Percentiles rank a stretch among this genome's conserved stretches.
Conservation (phyloP, 1,284 basidiomycete genomes). For the Anthracocystis setariae region DNA sequence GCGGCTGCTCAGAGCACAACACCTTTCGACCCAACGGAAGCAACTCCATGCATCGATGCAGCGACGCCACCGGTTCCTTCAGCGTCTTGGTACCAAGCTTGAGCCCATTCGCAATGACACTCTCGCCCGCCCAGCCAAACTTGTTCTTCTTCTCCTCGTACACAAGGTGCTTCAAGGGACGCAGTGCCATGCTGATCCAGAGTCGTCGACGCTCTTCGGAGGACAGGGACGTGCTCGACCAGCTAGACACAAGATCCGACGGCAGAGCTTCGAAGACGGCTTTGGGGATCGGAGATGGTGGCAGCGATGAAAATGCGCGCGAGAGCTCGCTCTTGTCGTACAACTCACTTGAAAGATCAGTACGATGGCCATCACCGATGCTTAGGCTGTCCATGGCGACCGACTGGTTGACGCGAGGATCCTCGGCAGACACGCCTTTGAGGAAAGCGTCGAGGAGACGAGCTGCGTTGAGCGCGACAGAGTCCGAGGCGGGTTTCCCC, state of each 20-base stretch:
- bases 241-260: constrained; percentile 21
- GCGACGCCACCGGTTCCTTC: constrained; percentile 51
- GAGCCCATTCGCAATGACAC: constrained; percentile 56
- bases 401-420: constrained; percentile 11
- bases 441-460: constrained; percentile 42
- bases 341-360: constrained; percentile 5
- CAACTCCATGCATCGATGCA: constrained; percentile 37
- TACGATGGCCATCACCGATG: constrained; percentile 7
- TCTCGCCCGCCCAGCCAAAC: constrained; percentile 54
- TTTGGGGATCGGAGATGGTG: constrained; percentile 16
- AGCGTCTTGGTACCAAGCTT: constrained; percentile 59
- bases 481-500: constrained; percentile 16
- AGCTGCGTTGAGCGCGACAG: constrained; percentile 40
- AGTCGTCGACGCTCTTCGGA: constrained; percentile 45
- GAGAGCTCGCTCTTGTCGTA: constrained; percentile 16
- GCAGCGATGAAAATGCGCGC: constrained; percentile 29
- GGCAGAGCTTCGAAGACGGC: constrained; percentile 35
- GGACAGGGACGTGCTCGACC: constrained; percentile 24
- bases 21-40: constrained; percentile 27
- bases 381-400: constrained; percentile 33
- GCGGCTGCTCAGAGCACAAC: constrained; percentile 13
- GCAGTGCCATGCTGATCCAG: constrained; percentile 49
- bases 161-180: constrained; percentile 42
- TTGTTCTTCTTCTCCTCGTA: constrained; percentile 59
- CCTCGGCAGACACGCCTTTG: constrained; percentile 15